Percentiles rank a stretch among this genome's conserved stretches.
Conservation (phyloP, 1,139 yeast genomes). For the Suhomyces maxii region DNA sequence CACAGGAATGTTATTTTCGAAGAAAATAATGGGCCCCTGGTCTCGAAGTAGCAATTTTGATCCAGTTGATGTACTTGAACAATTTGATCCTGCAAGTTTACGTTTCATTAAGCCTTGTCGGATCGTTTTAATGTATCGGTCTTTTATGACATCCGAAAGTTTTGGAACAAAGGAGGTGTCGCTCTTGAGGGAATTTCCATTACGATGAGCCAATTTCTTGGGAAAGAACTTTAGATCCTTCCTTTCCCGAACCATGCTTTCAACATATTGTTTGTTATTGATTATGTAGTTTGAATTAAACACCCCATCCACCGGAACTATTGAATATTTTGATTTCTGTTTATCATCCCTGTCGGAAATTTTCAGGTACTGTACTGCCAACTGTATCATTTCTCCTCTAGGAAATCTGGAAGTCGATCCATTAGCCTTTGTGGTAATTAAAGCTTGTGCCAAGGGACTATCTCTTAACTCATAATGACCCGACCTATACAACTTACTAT, state of each 20-base stretch:
- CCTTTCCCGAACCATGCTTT: conserved; percentile 9
- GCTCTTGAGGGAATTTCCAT: conserved; percentile 9
- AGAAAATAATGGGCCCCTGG: conserved; percentile 5
- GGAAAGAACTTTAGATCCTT: conserved; percentile 15
- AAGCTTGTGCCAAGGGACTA: conserved; percentile 28
- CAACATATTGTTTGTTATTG: conserved; percentile 14
- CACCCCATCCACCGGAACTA: conserved; percentile 11
- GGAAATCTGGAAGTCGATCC: conserved; percentile 23
- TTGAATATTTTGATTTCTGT: conserved; percentile 3
- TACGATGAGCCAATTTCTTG: conserved; percentile 13
- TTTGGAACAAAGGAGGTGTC: conserved; percentile 16
- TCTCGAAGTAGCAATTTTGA: conserved; percentile 2
- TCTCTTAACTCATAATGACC: conserved; percentile 13
- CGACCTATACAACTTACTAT: conserved; percentile 2
- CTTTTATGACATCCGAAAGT: conserved; percentile 14
- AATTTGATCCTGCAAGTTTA: background rate
- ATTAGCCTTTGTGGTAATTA: conserved; percentile 22
- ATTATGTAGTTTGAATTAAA: conserved; percentile 15
- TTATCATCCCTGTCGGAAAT: background rate
- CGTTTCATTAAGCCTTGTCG: background rate
- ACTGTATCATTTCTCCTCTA: conserved; percentile 24
- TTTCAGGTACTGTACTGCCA: conserved; percentile 16
- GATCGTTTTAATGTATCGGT: conserved; percentile 15
- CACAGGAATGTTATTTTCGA: conserved; percentile 1
- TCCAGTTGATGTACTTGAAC: background rate